Evolutionary conservation across 2,329 filamentous ascomycete species (phyloP).

Genomic region (Balansia obtecta): DNA sequence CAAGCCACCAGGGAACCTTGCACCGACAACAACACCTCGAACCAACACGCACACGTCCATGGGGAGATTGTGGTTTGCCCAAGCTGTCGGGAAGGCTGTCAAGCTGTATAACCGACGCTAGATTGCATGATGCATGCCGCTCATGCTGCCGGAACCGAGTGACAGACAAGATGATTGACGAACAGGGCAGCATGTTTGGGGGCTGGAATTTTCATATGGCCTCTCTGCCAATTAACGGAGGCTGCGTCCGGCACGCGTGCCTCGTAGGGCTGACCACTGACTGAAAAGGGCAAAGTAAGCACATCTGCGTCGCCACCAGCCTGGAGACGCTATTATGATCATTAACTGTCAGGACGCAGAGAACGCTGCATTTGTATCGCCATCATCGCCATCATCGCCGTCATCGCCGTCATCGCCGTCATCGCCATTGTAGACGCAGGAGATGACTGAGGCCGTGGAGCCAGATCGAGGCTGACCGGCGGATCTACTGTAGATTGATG

Average conservation of each 20-base stretch:
- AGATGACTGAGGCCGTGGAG: too few relatives aligned
- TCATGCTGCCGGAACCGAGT: conserved; percentile 1
- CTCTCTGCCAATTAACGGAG: conserved; percentile 1
- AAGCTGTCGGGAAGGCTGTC: neutral
- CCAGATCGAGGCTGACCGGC: too few relatives aligned
- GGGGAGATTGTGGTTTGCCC: neutral
- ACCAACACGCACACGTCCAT: neutral
- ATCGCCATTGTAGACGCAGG: too few relatives aligned
- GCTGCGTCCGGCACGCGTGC: conserved; percentile 1
- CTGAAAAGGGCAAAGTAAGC: conserved; percentile 1
- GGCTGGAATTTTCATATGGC: neutral
- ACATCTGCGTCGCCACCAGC: neutral
- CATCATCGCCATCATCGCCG: neutral
- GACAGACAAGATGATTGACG: neutral
- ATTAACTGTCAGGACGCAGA: neutral
- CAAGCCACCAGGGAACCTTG: neutral
- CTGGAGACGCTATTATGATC: neutral
- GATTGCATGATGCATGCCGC: conserved; percentile 5
- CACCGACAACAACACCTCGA: neutral
- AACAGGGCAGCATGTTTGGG: neutral
- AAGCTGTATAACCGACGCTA: neutral
- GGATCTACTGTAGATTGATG: too few relatives aligned
- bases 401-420: neutral
- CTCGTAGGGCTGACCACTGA: conserved; percentile 6
- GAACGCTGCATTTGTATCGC: neutral